Evolutionary conservation across 2,329 filamentous ascomycete species (phyloP), one percentile per base, ranked within the genome.

Genomic region (Aspergillus eucalypticola): DNA sequence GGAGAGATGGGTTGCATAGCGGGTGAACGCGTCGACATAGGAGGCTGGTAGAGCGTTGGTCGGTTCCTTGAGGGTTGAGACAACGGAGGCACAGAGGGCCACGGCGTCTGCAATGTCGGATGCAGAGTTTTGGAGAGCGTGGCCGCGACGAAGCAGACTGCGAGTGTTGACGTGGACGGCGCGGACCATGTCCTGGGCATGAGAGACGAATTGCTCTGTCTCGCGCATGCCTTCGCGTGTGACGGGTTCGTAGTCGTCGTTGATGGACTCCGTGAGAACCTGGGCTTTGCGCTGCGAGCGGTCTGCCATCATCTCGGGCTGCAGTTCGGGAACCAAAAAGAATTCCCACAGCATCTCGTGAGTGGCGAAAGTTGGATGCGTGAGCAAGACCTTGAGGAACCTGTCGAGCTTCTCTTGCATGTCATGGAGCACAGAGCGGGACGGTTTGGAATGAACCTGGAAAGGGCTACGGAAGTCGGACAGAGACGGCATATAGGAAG

Each of bases 261-360:
- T 86, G 35, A 99, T 89, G 58, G 88, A 93, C 71, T 99, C 95
- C 3, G 86, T 82, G 27, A 94, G 85, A 0, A 89, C 87, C 73
- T 93, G 89, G 3, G 92, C 90, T 77, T 99, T 99, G 63, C 92
- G 86, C 58, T 88, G 87, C 64, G 91, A 96, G 53, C 95, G 87
- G 74, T 96, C 89, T 56, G 91, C 89, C 83, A 98, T 94, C 86
- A 93, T 92, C 19, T 92, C 88, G 0, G 91, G 85, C 72, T 96
- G 91, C 53, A 99, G 86, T 67, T 99, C 95, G 1, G 95, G 95
- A 11, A 99, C 93, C 0, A 99, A 84, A 76, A 99, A 96, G 78
- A 99, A 99, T 70, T 99, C 95, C 96, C 95, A 99, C 2, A 99
- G 84, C 84, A 98, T 92, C 78, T 99, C 95, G 71, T 99, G 96